phyloP scores from a whole-genome alignment of 78 protist species.

The Blattamonas nauphoetae region DNA sequence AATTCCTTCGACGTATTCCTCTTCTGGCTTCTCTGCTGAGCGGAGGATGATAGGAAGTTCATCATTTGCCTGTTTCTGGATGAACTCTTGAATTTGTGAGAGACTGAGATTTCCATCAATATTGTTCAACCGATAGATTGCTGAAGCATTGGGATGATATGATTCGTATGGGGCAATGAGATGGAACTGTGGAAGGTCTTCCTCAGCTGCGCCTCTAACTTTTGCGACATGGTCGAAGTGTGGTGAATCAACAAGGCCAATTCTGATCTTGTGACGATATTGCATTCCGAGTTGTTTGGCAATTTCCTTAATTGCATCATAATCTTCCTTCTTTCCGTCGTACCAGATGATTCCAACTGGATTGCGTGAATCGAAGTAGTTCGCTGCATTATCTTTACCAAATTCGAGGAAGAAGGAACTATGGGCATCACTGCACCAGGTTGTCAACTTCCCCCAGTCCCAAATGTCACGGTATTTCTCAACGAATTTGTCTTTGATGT shows the following conservation, averaged over 20 bases:
- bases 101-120: neutral
- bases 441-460: neutral
- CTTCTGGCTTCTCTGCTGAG: neutral
- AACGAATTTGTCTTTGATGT: neutral
- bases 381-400: neutral
- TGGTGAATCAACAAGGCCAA: too few species aligned
- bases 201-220: neutral
- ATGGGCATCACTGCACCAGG: neutral
- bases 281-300: too few species aligned
- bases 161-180: neutral
- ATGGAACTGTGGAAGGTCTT: neutral
- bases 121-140: neutral
- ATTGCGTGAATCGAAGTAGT: neutral
- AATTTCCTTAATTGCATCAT: too few species aligned
- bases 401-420: neutral
- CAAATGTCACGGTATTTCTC: neutral
- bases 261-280: too few species aligned
- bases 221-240: too few species aligned
- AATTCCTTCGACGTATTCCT: neutral
- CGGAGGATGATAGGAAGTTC: neutral
- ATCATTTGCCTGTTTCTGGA: neutral
- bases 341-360: neutral
- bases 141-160: neutral
- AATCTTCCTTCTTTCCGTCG: neutral
- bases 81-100: neutral